Evolutionary conservation across 225 moss, liverwort and hornwort genomes (phyloP).

Genomic region (Asterella californica): DNA sequence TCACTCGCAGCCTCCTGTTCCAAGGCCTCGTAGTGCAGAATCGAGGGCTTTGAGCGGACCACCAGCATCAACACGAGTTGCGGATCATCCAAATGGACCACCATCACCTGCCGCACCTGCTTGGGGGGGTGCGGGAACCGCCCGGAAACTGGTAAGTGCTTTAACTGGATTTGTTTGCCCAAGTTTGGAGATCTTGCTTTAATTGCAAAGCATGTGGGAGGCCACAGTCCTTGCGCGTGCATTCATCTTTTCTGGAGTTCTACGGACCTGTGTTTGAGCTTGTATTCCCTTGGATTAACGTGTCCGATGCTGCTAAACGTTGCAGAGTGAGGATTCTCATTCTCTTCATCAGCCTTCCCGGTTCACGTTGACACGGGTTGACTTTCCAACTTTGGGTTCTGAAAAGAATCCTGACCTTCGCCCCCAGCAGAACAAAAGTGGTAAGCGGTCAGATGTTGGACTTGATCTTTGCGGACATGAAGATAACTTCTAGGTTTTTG

Average conservation of each 20-base stretch:
- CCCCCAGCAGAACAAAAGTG: slow-evolving; percentile 76
- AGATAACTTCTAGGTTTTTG: not conserved
- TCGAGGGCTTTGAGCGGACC: slow-evolving; percentile 32
- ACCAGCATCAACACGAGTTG: slow-evolving; percentile 70
- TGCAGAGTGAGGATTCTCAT: slow-evolving; percentile 72
- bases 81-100: slow-evolving; percentile 51
- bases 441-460: slow-evolving; percentile 6
- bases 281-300: not conserved
- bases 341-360: slow-evolving; percentile 81
- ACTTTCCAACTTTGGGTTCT: slow-evolving; percentile 91
- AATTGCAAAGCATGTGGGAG: not conserved
- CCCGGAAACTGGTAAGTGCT: slow-evolving; percentile 63
- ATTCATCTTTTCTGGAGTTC: too few species aligned
- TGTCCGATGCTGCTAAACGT: not conserved
- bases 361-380: slow-evolving; percentile 86
- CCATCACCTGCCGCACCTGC: slow-evolving; percentile 49
- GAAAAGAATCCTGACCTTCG: slow-evolving; percentile 99
- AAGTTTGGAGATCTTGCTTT: not conserved
- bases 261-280: not conserved
- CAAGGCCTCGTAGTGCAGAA: slow-evolving; percentile 92
- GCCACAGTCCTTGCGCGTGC: too few species aligned
- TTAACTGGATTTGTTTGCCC: not conserved
- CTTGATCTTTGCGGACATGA: not conserved
- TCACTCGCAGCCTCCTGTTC: slow-evolving; percentile 52
- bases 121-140: slow-evolving; percentile 66